Base-by-base conservation (phyloP, 2,329 filamentous ascomycete species). In the Aspergillus sp. region DNA sequence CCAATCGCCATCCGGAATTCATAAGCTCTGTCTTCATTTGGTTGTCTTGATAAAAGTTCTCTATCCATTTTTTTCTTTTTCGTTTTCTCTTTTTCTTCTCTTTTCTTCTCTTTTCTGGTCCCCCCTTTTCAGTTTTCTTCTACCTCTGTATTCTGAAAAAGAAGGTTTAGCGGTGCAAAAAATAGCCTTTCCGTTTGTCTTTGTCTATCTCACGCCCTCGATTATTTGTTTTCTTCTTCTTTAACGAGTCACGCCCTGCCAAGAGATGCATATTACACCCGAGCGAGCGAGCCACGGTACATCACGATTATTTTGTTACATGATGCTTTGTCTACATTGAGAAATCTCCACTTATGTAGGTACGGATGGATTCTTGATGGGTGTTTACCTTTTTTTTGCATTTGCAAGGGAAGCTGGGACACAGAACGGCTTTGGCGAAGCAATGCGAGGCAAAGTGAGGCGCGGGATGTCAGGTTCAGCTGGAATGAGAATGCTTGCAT, bases 41-140 rank as follows among this genome's bases (percentile, higher is more conserved):
- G 19, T 50, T 52, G 38, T 8, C 25, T 25, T 51, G 54, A 13
- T n/a, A 59, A 52, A 59, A 59, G 43, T 49, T 50, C 11, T 48
- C 41, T 53, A 23, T 54, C 45, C 23, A 45, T 45, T 55, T 38
- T 46, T 43, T 43, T 49, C 45, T 38, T 43, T 11, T 51, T 49
- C 19, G 19, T 46, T 43, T 43, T 49, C 45, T 38, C 31, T 11
- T 51, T 49, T 45, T 55, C 28, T 46, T 43, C 30, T 49, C 45
- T 38, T 43, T 11, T 51, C 45, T 49, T 47, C 15, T 52, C n/a
- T 46, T 41, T 38, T 43, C 6, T 28, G 22, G 23, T 25, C 30
- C n/a, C 9, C 17, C 25, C 30, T n/a, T n/a, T 46, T 49, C n/a
- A 38, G n/a, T 54, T 54, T 56, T 9, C 45, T 60, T 51, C 30